Percentiles rank a stretch among this genome's conserved stretches.
Conservation (phyloP, 192 early-diverging fungal genomes). For the Endogone sp. region DNA sequence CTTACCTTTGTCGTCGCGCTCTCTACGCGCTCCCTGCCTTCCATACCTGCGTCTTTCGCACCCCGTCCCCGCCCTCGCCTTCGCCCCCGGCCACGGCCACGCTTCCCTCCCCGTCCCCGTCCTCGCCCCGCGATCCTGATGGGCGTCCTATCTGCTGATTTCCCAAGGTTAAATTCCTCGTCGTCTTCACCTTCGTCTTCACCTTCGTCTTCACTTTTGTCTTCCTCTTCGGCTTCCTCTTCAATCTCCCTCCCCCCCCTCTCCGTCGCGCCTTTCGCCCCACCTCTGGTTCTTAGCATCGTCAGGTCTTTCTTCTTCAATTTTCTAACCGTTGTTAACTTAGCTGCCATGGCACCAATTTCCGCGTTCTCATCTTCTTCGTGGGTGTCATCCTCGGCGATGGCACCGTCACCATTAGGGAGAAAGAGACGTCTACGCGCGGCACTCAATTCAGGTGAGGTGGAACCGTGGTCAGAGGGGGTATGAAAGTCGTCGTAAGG, state of each 20-base stretch:
- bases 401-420: too few species aligned
- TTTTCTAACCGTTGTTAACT: too few species aligned
- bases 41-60: not conserved
- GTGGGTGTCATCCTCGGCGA: too few species aligned
- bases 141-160: not conserved
- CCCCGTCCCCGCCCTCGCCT: not conserved
- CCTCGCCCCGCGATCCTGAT: not conserved
- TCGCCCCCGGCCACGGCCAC: too few species aligned
- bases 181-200: not conserved
- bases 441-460: not conserved
- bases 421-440: not conserved
- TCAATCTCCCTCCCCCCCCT: not conserved
- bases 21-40: not conserved
- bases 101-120: too few species aligned
- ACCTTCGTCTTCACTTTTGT: not conserved
- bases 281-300: not conserved
- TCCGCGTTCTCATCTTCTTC: too few species aligned
- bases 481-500: not conserved
- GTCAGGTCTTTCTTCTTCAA: too few species aligned
- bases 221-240: not conserved
- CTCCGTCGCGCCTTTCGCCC: not conserved
- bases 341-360: too few species aligned
- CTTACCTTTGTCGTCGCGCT: too few species aligned
- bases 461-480: not conserved
- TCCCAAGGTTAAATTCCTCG: not conserved